These are phyloP conservation scores for Zygosaccharomyces kombuchaensis DNA, from an alignment of 805 yeast species.

Conservation along the genomic window DNA sequence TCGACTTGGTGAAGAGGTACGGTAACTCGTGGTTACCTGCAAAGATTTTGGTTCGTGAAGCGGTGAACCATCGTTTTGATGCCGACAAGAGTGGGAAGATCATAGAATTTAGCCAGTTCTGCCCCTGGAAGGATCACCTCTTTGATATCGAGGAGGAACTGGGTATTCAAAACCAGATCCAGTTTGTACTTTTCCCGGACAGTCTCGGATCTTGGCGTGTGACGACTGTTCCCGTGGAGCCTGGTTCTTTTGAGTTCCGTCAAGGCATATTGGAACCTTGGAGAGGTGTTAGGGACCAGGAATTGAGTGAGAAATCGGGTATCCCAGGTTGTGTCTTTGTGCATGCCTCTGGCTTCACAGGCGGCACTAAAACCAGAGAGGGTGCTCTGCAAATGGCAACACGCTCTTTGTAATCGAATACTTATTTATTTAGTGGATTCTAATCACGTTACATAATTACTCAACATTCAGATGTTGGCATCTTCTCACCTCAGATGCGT, in stretches of 20 bases:
- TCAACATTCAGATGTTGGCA: background rate
- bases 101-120: slow-evolving; percentile 65
- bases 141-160: slow-evolving; percentile 64
- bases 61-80: slow-evolving; percentile 54
- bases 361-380: slow-evolving; percentile 81
- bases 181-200: slow-evolving; percentile 79
- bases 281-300: slow-evolving; percentile 95
- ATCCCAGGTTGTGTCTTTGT: slow-evolving; percentile 83
- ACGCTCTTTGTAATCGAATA: slow-evolving; percentile 29
- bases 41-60: slow-evolving; percentile 65
- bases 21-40: slow-evolving; percentile 94
- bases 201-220: slow-evolving; percentile 74
- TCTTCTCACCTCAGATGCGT: background rate
- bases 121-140: slow-evolving; percentile 95
- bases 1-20: slow-evolving; percentile 57
- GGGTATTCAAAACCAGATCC: slow-evolving; percentile 49
- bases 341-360: slow-evolving; percentile 96
- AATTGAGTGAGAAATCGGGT: slow-evolving; percentile 67
- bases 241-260: slow-evolving; percentile 78
- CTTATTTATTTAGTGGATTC: background rate
- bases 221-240: slow-evolving; percentile 82
- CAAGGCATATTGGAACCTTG: slow-evolving; percentile 83
- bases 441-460: background rate
- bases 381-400: slow-evolving; percentile 74
- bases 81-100: slow-evolving; percentile 70